Percentiles rank a stretch among this genome's conserved stretches.
phyloP scores from a whole-genome alignment of 176 grass and related monocot genomes.

The Neostapfia colusana region DNA sequence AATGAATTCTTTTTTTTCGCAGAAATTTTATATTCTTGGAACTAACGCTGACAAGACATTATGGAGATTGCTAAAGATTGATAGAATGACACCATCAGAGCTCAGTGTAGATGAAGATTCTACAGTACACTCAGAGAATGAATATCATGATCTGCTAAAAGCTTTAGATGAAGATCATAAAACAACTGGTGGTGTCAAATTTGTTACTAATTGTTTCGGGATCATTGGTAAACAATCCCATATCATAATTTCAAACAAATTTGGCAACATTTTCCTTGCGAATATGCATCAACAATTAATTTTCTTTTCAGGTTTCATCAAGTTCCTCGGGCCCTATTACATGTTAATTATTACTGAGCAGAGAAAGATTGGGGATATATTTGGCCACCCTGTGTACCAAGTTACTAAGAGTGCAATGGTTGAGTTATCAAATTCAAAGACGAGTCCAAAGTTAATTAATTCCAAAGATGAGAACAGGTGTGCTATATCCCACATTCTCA shows the following conservation, averaged over 20 bases:
- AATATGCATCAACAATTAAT: neutral
- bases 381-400: conserved; percentile 79
- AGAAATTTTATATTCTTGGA: conserved; percentile 93
- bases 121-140: conserved; percentile 52
- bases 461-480: conserved; percentile 58
- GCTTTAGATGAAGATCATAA: conserved; percentile 71
- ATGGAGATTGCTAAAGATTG: conserved; percentile 90
- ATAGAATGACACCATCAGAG: conserved; percentile 75
- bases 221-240: conserved; percentile 64
- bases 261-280: conserved; percentile 19
- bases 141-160: conserved; percentile 68
- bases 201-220: conserved; percentile 88
- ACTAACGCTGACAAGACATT: conserved; percentile 64
- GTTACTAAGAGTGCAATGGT: conserved; percentile 73
- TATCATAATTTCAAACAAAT: conserved; percentile 7
- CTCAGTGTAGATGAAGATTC: conserved; percentile 73
- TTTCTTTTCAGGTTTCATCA: conserved; percentile 73
- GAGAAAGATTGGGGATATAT: conserved; percentile 76
- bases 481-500: neutral
- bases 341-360: conserved; percentile 95
- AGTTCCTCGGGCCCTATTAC: conserved; percentile 95
- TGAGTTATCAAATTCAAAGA: conserved; percentile 53
- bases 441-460: conserved; percentile 32
- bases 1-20: conserved; percentile 38
- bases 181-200: conserved; percentile 79